Conservation (phyloP, 1,284 basidiomycete species). For the Trametes sp. region DNA sequence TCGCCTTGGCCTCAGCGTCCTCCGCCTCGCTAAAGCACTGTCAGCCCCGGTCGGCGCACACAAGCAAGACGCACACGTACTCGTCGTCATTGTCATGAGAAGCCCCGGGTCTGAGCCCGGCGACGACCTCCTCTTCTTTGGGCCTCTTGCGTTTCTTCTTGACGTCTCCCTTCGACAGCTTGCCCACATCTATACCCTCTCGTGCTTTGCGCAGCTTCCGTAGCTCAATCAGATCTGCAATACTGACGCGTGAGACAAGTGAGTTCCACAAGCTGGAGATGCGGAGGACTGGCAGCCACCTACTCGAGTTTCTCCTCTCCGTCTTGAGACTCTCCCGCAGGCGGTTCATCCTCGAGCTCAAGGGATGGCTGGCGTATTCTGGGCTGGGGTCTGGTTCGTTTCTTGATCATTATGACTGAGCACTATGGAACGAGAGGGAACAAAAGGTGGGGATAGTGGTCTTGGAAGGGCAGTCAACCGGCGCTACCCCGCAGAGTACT, state of each 20-base stretch:
- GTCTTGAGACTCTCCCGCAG: slow-evolving; percentile 49
- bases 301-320: slow-evolving; percentile 55
- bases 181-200: slow-evolving; percentile 87
- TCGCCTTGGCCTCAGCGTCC: slow-evolving; percentile 71
- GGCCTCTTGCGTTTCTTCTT: slow-evolving; percentile 73
- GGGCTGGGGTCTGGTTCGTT: slow-evolving; percentile 65
- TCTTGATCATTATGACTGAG: slow-evolving; percentile 79
- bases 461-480: no score
- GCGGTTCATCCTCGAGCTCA: slow-evolving; percentile 47
- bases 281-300: slow-evolving; percentile 39
- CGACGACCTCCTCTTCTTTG: slow-evolving; percentile 55
- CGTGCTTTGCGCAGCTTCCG: slow-evolving; percentile 79
- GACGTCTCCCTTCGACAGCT: slow-evolving; percentile 84
- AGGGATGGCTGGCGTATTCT: slow-evolving; percentile 54
- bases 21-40: slow-evolving; percentile 57
- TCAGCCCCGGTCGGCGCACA: background rate
- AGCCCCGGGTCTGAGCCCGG: slow-evolving; percentile 63
- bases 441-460: no score
- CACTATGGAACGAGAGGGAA: no score
- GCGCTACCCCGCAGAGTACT: no score
- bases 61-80: slow-evolving; percentile 47
- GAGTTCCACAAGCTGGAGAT: slow-evolving; percentile 14
- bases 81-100: slow-evolving; percentile 62
- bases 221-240: slow-evolving; percentile 88
- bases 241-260: slow-evolving; percentile 45